Evolutionary conservation across 2,329 filamentous ascomycete genomes (phyloP).

Genomic region (Penicillium sp.): DNA sequence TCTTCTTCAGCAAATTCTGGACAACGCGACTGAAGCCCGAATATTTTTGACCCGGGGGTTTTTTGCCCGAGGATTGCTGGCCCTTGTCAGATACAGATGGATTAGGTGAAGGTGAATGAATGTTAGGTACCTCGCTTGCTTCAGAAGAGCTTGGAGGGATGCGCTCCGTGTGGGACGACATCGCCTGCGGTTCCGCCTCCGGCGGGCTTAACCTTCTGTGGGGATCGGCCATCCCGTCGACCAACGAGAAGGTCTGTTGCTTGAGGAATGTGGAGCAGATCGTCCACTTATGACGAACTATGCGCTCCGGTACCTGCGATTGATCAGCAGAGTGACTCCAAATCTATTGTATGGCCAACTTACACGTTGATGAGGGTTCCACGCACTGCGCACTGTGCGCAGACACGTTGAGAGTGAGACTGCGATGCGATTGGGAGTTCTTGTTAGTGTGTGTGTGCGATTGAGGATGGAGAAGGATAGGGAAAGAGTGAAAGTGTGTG

Average conservation of each 20-base stretch:
- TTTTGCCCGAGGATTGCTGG: neutral
- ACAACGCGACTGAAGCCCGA: constrained; percentile 53
- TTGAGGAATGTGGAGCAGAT: constrained; percentile 23
- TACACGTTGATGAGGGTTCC: neutral
- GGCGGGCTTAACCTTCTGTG: constrained; percentile 22
- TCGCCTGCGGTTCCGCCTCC: constrained; percentile 28
- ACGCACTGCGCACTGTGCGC: neutral
- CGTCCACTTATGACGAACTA: constrained; percentile 13
- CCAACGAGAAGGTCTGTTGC: constrained; percentile 14
- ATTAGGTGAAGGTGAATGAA: neutral
- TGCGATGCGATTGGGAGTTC: neutral
- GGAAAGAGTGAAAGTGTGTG: neutral
- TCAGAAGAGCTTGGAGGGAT: constrained; percentile 63
- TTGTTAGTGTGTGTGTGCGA: neutral
- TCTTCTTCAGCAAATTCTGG: constrained; percentile 57
- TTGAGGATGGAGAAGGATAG: neutral
- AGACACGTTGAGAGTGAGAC: neutral
- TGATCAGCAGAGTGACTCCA: constrained; percentile 3
- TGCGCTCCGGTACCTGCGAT: constrained; percentile 3
- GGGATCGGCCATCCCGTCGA: constrained; percentile 15
- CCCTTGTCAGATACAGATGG: neutral
- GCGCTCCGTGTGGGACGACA: constrained; percentile 24
- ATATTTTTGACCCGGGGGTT: neutral
- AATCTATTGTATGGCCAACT: neutral
- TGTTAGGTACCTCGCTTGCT: constrained; percentile 59